Base-by-base conservation (phyloP, 2,329 filamentous ascomycete species). In the Colletotrichum destructivum region DNA sequence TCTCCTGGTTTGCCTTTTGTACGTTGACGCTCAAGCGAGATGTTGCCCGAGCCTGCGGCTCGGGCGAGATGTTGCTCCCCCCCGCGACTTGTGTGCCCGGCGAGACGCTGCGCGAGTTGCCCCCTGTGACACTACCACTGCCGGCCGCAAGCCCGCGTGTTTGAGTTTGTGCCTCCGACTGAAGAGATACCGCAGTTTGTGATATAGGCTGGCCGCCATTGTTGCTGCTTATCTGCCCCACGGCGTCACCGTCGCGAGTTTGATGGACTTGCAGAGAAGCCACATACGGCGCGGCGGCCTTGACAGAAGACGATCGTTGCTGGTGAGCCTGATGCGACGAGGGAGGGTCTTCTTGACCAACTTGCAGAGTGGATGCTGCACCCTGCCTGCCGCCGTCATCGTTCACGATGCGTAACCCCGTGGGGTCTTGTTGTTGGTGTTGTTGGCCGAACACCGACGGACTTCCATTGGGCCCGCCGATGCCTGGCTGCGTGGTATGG, bases 1-100 rank as follows among this genome's bases (percentile, higher is more conserved):
- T 72, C 5, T 75, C 75, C 40, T 71, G 66, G 62, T 77, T 75
- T 18, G 73, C 69, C 35, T 71, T 72, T 23, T 72, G 71, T 4
- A 76, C 69, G 38, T 77, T 74, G 16, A 74, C 67, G 38, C 57
- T 70, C 49, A 73, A 67, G n/a, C 59, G 47, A 26, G 61, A 23
- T 21, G 40, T 52, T 42, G 65, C 46, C 44, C 60, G n/a, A 21
- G 44, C 16, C 31, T 46, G 13, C 23, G 66, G 72, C 55, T 55
- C 66, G 9, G 60, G 40, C 15, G 42, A 52, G 13, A 61, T 15
- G 46, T 16, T 64, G 12, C 62, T 62, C 57, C 52, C 69, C 4
- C 23, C 44, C 4, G 31, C 8, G 4, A 3, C 18, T 56, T 49
- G 61, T n/a, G 23, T 55, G 38, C 31, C 49, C n/a, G 47, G 42